Base-by-base conservation (phyloP, 1,284 basidiomycete species). In the Fereydounia khargensis region DNA sequence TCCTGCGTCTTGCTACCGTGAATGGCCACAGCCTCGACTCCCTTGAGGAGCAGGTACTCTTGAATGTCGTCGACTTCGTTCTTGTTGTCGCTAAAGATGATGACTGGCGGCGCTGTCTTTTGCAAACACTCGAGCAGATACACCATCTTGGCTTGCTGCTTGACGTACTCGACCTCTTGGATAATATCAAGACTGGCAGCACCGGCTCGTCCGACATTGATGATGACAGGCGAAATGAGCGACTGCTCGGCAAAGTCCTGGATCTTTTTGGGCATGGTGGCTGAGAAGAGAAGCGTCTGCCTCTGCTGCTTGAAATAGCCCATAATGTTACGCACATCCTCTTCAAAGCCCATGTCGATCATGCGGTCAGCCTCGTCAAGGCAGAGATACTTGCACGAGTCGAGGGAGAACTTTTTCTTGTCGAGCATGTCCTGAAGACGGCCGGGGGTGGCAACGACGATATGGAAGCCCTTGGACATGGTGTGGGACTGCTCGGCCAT, bases 1-100 rank as follows among this genome's bases (percentile, higher is more conserved):
- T 98, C 95, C 78, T 98, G 95, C 5, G 88, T 86, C 78, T 98
- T 98, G 28, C 88, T 91, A 2, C 95, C 95, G 77, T 99, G 95
- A 46, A 99, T 99, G 1, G 95, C 90, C 0, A 98, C 95, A 2
- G 95, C 95, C 76, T 98, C 94, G 18, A 99, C 88, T 14, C 94
- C 95, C 76, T 99, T 98, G 39, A 97, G 79, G 6, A 99, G 79
- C 2, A 98, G 81, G 73, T 97, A 98, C 74, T 99, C 95, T 62
- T 98, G 94, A 35, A 99, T 97, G 76, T 98, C 92, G 75, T 98
- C 95, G 17, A 98, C 95, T 75, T 98, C 95, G 71, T 97, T 97
- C 81, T 99, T 98, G 79, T 95, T 97, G 76, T 98, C 94, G 63
- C 88, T 91, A 77, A 99, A 98, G 45, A 98, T 85, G 77, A 99